Conservation (phyloP, 345 rosid genomes). For the Murraya koenigii region DNA sequence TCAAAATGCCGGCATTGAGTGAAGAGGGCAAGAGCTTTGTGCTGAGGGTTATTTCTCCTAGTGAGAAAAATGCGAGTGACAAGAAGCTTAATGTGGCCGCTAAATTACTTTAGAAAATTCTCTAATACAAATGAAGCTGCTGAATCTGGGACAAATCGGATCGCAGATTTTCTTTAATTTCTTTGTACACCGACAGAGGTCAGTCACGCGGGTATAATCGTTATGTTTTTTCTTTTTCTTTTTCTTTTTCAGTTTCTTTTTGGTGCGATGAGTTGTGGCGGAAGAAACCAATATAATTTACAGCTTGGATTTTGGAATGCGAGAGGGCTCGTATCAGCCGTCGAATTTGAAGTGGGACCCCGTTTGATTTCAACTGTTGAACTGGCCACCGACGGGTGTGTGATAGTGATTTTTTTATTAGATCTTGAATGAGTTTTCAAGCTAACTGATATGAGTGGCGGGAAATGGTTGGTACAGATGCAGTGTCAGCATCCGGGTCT, state of each 20-base stretch:
- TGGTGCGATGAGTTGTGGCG: neutral
- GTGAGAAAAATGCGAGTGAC: neutral
- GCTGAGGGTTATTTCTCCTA: neutral
- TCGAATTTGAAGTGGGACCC: neutral
- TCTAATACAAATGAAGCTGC: constrained; percentile 9
- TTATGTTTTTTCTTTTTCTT: neutral
- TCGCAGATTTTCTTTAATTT: neutral
- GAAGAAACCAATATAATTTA: neutral
- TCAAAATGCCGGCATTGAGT: constrained; percentile 14
- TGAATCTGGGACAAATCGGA: constrained; percentile 4
- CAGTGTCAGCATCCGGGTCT: neutral
- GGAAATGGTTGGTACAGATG: neutral
- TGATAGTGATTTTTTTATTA: neutral
- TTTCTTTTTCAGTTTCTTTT: neutral
- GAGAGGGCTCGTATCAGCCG: constrained; percentile 1
- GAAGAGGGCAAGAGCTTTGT: neutral
- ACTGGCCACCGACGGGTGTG: neutral
- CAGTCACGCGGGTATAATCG: constrained; percentile 16
- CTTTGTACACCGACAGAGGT: constrained; percentile 7
- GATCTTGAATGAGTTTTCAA: neutral
- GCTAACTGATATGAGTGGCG: neutral
- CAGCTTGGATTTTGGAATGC: neutral
- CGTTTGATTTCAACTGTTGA: neutral
- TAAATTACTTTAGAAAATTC: neutral
- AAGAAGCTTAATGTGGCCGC: neutral